Percentiles rank a stretch among this genome's conserved stretches.
phyloP scores from a whole-genome alignment of 768 basidiomycete species.

The Leucogyrophana mollusca region DNA sequence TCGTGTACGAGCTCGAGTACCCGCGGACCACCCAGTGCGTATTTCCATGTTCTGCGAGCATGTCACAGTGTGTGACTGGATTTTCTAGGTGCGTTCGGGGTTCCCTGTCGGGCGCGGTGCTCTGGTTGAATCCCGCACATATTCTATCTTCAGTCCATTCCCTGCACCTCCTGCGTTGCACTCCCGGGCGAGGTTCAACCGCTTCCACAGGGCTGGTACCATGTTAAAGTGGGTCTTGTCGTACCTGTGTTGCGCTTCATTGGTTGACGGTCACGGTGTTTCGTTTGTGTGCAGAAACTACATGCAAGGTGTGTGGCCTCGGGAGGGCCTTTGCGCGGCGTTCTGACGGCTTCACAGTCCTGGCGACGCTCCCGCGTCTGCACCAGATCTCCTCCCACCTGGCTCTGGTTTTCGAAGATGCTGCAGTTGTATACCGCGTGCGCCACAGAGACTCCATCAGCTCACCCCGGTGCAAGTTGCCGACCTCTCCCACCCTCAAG shows the following conservation, averaged over 20 bases:
- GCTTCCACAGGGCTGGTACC: conserved; percentile 58
- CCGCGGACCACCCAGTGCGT: conserved; percentile 81
- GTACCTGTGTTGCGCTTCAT: neutral
- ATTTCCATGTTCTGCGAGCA: too few relatives aligned
- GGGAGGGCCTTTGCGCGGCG: neutral
- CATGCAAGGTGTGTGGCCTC: conserved; percentile 43
- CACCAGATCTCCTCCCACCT: conserved; percentile 72
- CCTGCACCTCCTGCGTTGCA: too few relatives aligned
- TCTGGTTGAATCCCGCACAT: too few relatives aligned
- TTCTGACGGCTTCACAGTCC: conserved; percentile 25
- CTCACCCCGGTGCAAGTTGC: too few relatives aligned
- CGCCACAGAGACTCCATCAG: too few relatives aligned
- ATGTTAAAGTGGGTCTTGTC: conserved; percentile 64
- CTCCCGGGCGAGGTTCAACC: conserved; percentile 63
- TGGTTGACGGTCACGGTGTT: neutral
- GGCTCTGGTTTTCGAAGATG: conserved; percentile 58
- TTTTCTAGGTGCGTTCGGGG: too few relatives aligned
- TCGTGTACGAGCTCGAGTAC: conserved; percentile 97
- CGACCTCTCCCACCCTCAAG: too few relatives aligned
- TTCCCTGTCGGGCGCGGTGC: too few relatives aligned
- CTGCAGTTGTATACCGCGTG: conserved; percentile 44
- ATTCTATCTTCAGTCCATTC: too few relatives aligned
- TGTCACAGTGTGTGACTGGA: too few relatives aligned
- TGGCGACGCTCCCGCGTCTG: conserved; percentile 52
- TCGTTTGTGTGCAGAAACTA: conserved; percentile 45